A percentile compares a stretch with the other conserved stretches of the same genome.
phyloP scores from a whole-genome alignment of 768 basidiomycete genomes.

The Flagelloscypha sp. region DNA sequence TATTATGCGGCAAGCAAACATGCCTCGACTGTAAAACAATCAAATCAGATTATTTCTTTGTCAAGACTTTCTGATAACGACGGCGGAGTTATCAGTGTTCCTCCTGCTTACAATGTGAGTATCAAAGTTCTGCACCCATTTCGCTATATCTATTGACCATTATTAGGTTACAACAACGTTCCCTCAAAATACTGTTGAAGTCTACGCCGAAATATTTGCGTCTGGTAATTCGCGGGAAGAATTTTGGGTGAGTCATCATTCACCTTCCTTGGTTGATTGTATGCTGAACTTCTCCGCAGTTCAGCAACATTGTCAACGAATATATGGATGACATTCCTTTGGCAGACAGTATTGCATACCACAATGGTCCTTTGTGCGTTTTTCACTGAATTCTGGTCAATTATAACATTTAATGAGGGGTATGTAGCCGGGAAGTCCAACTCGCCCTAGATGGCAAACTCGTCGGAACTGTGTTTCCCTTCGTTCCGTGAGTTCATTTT shows the following conservation, averaged over 20 bases:
- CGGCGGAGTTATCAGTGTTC: constrained; percentile 69
- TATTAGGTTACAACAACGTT: constrained; percentile 57
- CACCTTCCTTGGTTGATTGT: constrained; percentile 1
- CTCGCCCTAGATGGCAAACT: constrained; percentile 38
- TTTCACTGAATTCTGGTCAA: background rate
- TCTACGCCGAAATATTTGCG: constrained; percentile 66
- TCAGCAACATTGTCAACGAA: constrained; percentile 56
- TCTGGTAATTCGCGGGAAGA: constrained; percentile 55
- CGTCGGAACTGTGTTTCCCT: constrained; percentile 42
- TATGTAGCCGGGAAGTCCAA: constrained; percentile 43
- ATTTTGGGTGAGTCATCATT: constrained; percentile 53
- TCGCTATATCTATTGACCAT: background rate
- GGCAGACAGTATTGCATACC: constrained; percentile 27
- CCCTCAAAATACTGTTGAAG: constrained; percentile 58
- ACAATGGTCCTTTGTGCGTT: constrained; percentile 26
- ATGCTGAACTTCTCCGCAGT: constrained; percentile 30
- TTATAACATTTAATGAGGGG: constrained; percentile 29
- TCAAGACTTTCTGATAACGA: constrained; percentile 55
- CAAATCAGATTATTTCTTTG: constrained; percentile 62
- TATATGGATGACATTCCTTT: constrained; percentile 48
- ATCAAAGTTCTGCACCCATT: background rate
- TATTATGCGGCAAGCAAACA: constrained; percentile 53
- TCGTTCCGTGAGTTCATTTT: constrained; percentile 47
- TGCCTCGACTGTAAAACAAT: constrained; percentile 51
- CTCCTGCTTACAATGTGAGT: constrained; percentile 61